A percentile compares a stretch with the other conserved stretches of the same genome.
phyloP scores from a whole-genome alignment of 148 eudicot species.

The Persicaria maculosa region DNA sequence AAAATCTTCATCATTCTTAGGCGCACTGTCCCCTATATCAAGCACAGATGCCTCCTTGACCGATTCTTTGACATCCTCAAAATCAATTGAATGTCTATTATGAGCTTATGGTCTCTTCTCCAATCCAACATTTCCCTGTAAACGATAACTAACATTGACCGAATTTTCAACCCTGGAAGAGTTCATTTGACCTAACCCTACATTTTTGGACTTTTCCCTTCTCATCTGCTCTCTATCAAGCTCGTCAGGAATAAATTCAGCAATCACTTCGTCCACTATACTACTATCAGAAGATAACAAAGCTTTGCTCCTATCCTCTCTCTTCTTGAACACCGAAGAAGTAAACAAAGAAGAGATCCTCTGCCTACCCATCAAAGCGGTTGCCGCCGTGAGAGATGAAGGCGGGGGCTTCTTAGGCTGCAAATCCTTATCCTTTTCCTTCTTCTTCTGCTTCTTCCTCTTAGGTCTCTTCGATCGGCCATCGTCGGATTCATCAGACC shows the following conservation, averaged over 20 bases:
- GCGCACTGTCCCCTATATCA: conserved; percentile 1
- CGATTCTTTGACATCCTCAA: conserved; percentile 16
- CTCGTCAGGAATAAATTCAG: conserved; percentile 86
- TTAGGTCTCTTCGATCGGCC: conserved; percentile 32
- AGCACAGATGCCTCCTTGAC: conserved; percentile 14
- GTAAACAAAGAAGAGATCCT: conserved; percentile 70
- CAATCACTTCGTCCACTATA: conserved; percentile 87
- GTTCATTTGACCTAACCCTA: conserved; percentile 14
- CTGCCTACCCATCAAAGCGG: conserved; percentile 77
- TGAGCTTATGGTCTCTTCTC: conserved; percentile 10
- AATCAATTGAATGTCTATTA: conserved; percentile 12
- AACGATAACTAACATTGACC: conserved; percentile 12
- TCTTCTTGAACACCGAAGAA: conserved; percentile 61
- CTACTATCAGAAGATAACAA: conserved; percentile 39
- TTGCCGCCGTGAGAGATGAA: conserved; percentile 53
- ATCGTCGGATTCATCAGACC: conserved; percentile 49
- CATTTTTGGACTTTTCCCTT: conserved; percentile 29
- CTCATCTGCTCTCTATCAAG: conserved; percentile 67
- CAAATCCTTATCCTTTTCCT: conserved; percentile 23
- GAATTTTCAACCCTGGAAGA: conserved; percentile 28
- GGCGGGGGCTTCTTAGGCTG: conserved; percentile 43
- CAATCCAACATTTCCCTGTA: conserved; percentile 15
- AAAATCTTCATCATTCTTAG: conserved; percentile 19
- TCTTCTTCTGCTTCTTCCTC: conserved; percentile 39
- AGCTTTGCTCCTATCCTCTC: conserved; percentile 29